Evolutionary conservation across 371 early-diverging fungal genomes (phyloP).

Genomic region (Blakeslea trispora): DNA sequence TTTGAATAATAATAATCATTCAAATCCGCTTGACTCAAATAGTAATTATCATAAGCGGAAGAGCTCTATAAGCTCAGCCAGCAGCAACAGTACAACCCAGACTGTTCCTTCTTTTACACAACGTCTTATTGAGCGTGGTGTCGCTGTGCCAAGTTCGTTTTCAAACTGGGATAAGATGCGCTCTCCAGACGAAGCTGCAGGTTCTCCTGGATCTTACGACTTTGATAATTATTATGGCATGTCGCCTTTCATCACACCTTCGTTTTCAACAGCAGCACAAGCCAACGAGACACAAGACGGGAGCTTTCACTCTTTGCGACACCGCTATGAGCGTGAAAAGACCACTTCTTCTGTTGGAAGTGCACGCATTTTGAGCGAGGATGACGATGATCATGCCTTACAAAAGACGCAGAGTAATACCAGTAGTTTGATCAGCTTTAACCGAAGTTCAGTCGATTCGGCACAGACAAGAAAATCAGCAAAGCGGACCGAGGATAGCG

Average conservation of each 20-base stretch:
- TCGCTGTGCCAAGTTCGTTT: slow-evolving; percentile 43
- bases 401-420: slow-evolving; percentile 4
- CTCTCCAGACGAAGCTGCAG: slow-evolving; percentile 23
- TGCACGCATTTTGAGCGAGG: slow-evolving; percentile 8
- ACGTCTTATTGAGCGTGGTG: slow-evolving; percentile 43
- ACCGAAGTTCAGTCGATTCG: neutral
- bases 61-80: slow-evolving; percentile 8
- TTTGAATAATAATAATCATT: neutral
- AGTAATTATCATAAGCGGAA: neutral
- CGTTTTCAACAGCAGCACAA: slow-evolving; percentile 31
- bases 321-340: slow-evolving; percentile 41
- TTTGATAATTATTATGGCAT: slow-evolving; percentile 44
- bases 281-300: slow-evolving; percentile 20
- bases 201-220: slow-evolving; percentile 37
- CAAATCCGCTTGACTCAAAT: too few relatives aligned
- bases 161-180: slow-evolving; percentile 24
- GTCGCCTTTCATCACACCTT: slow-evolving; percentile 49
- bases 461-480: slow-evolving; percentile 6
- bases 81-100: neutral
- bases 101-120: slow-evolving; percentile 37
- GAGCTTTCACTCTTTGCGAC: slow-evolving; percentile 32
- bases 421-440: neutral
- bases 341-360: neutral
- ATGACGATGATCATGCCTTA: slow-evolving; percentile 25
- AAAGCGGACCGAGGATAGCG: slow-evolving; percentile 36